A percentile compares a stretch with the other conserved stretches of the same genome.
Conservation (phyloP, 225 moss, liverwort and hornwort species). For the Pleurozium schreberi region DNA sequence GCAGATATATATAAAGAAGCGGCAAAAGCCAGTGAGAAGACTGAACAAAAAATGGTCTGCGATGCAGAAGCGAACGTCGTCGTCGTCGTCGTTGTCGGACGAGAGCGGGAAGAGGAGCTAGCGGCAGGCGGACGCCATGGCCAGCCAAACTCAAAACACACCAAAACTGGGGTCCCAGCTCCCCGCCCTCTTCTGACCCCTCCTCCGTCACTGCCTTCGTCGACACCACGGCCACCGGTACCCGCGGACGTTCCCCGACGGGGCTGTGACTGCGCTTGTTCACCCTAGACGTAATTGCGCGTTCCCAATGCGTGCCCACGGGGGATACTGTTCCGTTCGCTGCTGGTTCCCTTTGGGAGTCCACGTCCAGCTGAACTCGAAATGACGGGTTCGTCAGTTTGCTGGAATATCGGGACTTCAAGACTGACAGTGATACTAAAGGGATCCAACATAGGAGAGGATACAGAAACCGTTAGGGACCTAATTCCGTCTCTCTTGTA, state of each 20-base stretch:
- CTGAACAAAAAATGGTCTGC: neutral
- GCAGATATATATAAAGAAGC: neutral
- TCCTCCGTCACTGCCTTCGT: neutral
- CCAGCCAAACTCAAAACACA: neutral
- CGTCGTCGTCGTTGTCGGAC: neutral
- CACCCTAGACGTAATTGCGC: neutral
- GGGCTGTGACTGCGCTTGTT: neutral
- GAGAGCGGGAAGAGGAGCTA: conserved; percentile 8
- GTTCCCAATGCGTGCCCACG: neutral
- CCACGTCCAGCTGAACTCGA: neutral
- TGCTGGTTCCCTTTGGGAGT: neutral
- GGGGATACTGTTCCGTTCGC: neutral
- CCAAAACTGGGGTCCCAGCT: neutral
- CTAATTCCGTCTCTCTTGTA: neutral
- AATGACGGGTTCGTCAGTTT: neutral
- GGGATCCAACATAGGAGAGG: neutral
- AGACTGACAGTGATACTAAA: neutral
- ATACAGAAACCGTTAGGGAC: neutral
- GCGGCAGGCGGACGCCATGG: conserved; percentile 29
- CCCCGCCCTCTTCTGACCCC: neutral
- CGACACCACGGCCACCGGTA: neutral
- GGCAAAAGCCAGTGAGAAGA: neutral
- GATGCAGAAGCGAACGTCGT: neutral
- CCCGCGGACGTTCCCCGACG: neutral
- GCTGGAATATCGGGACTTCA: neutral